These are phyloP conservation scores for Salvia rosmarinus DNA, from an alignment of 257 asterid genomes.

Conservation along the genomic window DNA sequence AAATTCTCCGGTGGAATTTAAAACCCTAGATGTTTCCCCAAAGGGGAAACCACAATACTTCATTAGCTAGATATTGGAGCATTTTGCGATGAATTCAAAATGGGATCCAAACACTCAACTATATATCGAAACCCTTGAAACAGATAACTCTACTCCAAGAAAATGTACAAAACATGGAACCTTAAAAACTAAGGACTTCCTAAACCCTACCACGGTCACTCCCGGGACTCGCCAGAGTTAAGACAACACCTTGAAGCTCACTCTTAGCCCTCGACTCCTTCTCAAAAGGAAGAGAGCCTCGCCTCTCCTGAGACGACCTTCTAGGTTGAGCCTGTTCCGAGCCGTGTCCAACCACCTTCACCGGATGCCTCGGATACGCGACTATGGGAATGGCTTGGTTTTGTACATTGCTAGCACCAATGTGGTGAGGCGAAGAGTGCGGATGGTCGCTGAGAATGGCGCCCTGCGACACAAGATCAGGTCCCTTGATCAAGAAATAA, in stretches of 20 bases:
- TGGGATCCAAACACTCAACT: slow-evolving; percentile 5
- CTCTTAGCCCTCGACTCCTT: slow-evolving; percentile 44
- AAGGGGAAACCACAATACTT: no score
- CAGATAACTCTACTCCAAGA: slow-evolving; percentile 8
- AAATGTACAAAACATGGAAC: slow-evolving; percentile 34
- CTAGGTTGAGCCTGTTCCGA: slow-evolving; percentile 43
- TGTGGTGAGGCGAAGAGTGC: slow-evolving; percentile 30
- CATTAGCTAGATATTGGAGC: slow-evolving; percentile 3
- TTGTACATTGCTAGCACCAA: slow-evolving; percentile 33
- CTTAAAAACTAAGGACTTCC: neutral
- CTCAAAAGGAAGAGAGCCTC: slow-evolving; percentile 32
- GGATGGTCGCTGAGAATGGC: slow-evolving; percentile 44
- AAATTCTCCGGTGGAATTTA: no score
- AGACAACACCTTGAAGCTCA: slow-evolving; percentile 80
- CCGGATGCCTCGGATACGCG: slow-evolving; percentile 44
- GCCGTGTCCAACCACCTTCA: slow-evolving; percentile 38
- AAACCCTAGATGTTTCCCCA: no score
- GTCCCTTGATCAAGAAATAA: slow-evolving; percentile 52
- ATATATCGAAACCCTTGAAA: neutral
- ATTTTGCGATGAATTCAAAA: neutral
- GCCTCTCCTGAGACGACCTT: slow-evolving; percentile 39
- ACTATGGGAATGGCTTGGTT: slow-evolving; percentile 29
- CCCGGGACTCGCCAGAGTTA: slow-evolving; percentile 83
- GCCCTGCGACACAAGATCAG: slow-evolving; percentile 51
- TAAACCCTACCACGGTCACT: slow-evolving; percentile 44